Evolutionary conservation across 768 basidiomycete species (phyloP), one percentile per base, ranked within the genome.

Genomic region (Lactifluus piperatus): DNA sequence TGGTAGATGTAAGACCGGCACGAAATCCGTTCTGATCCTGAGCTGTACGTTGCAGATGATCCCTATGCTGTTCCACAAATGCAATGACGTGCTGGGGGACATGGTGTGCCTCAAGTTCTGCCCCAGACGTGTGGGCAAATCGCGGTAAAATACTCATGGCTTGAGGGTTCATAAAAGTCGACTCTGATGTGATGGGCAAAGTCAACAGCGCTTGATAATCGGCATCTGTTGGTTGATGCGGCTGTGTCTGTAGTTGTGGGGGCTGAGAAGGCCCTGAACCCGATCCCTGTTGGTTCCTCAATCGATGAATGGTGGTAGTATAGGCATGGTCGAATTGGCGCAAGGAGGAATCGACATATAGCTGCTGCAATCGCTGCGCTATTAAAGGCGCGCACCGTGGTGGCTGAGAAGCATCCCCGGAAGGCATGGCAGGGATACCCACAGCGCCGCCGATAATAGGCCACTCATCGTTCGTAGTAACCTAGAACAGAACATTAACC

Each of bases 11-110:
- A 11, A 61, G 43, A 47, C 36, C 60, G 7, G 37, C 18, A n/a
- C 60, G 60, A 14, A 61, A 61, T n/a, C 60, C 60, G 13, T 41
- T 61, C 50, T 61, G 60, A 16, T 61, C 60, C 32, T 61, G 60
- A 6, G 54, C 54, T 0, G 60, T 13, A 16, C 60, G 54, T 27
- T 61, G 60, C 22, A 61, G 41, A 5, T 51, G 34, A 18, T 61
- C 60, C n/a, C 60, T 37, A 41, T 56, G 27, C 22, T 56, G 60
- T 5, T 61, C 60, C 39, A 61, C 44, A 41, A 56, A 61, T n/a
- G 27, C n/a, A n/a, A 61, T 47, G 1, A 61, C 27, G 22, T 61
- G 20, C 4, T 51, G 36, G 4, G 60, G 60, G 18, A 61, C 44
- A 47, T 16, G 60, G 43, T 47, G 60, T 3, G 54, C 60, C 50